These are phyloP conservation scores for Talaromyces sp. DNA, from an alignment of 2,329 filamentous ascomycete genomes.

Conservation along the genomic window DNA sequence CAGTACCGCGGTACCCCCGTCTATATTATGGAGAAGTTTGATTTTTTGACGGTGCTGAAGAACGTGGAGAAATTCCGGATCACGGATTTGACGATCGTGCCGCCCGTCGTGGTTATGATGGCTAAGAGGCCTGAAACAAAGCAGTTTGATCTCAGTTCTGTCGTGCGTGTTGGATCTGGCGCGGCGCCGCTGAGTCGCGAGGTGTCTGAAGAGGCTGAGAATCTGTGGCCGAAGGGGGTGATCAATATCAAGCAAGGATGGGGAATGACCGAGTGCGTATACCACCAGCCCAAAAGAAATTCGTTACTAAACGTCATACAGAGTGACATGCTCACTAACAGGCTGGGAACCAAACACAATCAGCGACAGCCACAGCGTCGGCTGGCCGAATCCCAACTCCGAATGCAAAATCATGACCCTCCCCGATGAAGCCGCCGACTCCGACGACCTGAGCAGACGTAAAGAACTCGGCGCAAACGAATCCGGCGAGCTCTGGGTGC, in stretches of 20 bases:
- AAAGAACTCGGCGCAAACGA: slow-evolving; percentile 24
- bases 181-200: slow-evolving; percentile 60
- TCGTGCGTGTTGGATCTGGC: slow-evolving; percentile 57
- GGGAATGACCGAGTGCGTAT: slow-evolving; percentile 49
- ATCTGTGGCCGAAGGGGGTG: slow-evolving; percentile 46
- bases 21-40: slow-evolving; percentile 75
- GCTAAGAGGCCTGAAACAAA: slow-evolving; percentile 64
- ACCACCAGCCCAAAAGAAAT: slow-evolving; percentile 36
- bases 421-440: slow-evolving; percentile 1
- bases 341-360: slow-evolving; percentile 56
- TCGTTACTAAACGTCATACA: slow-evolving; percentile 34
- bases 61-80: slow-evolving; percentile 65
- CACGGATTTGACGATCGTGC: slow-evolving; percentile 62
- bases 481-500: slow-evolving; percentile 68
- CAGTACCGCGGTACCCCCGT: slow-evolving; percentile 57
- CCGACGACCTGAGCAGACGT: background rate
- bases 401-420: slow-evolving; percentile 60
- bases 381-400: slow-evolving; percentile 68
- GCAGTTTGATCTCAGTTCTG: slow-evolving; percentile 63
- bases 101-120: slow-evolving; percentile 68
- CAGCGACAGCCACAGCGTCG: slow-evolving; percentile 34
- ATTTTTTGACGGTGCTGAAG: slow-evolving; percentile 66
- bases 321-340: slow-evolving; percentile 63
- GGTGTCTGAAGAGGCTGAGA: slow-evolving; percentile 54
- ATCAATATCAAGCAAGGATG: slow-evolving; percentile 66